A percentile compares a stretch with the other conserved stretches of the same genome.
Evolutionary conservation across 2,329 filamentous ascomycete species (phyloP).

Genomic region (Hypoxylon sp.): DNA sequence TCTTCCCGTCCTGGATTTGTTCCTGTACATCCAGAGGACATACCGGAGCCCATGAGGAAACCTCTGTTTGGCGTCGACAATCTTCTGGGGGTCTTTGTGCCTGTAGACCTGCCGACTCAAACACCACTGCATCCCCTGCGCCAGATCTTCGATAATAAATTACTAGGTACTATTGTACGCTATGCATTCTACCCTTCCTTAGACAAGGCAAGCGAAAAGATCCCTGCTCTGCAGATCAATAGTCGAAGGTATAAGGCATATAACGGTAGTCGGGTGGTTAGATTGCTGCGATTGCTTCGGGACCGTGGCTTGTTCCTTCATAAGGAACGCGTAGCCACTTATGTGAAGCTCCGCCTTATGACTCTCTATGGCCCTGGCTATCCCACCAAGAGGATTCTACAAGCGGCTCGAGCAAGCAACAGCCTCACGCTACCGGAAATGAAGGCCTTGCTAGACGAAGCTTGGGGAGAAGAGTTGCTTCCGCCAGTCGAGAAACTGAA

Average conservation of each 20-base stretch:
- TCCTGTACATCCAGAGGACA: conserved; percentile 59
- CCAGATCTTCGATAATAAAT: conserved; percentile 57
- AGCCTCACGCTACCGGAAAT: conserved; percentile 51
- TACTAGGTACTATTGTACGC: conserved; percentile 58
- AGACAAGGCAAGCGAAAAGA: conserved; percentile 32
- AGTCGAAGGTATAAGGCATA: conserved; percentile 43
- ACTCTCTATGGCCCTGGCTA: conserved; percentile 52
- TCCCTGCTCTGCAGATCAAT: conserved; percentile 15
- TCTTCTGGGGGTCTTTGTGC: conserved; percentile 54
- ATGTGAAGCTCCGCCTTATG: conserved; percentile 50
- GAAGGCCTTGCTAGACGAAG: conserved; percentile 54
- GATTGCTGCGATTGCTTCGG: conserved; percentile 52
- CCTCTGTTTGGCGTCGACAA: conserved; percentile 52
- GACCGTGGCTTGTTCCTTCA: conserved; percentile 51
- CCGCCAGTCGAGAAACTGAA: conserved; percentile 48
- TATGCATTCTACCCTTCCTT: conserved; percentile 60
- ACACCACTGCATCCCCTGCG: conserved; percentile 62
- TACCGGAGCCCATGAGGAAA: conserved; percentile 52
- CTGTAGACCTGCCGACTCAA: conserved; percentile 57
- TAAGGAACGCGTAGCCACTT: conserved; percentile 42
- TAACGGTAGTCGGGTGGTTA: conserved; percentile 51
- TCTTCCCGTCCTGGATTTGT: conserved; percentile 54
- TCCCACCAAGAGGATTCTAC: conserved; percentile 38
- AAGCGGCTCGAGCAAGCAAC: conserved; percentile 45
- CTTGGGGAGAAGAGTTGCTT: conserved; percentile 54